Conservation (phyloP, 2,329 filamentous ascomycete species). For the Claviceps spartinae region DNA sequence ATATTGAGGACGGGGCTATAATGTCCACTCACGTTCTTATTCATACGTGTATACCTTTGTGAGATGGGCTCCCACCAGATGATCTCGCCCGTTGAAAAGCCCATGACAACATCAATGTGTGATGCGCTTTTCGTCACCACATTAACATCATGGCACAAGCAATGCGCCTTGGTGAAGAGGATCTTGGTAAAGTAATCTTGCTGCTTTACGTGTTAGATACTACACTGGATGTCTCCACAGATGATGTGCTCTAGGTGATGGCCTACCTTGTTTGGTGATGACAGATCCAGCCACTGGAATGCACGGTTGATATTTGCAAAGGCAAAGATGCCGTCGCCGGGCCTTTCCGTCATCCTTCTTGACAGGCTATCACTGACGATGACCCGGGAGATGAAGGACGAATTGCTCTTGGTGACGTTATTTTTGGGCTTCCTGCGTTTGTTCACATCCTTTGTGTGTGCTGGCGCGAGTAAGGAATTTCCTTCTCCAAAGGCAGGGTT, state of each 20-base stretch:
- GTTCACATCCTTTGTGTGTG: slow-evolving; percentile 54
- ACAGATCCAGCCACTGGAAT: slow-evolving; percentile 90
- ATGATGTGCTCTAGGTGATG: not conserved
- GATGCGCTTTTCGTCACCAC: slow-evolving; percentile 60
- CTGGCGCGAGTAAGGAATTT: slow-evolving; percentile 56
- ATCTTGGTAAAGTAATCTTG: slow-evolving; percentile 91
- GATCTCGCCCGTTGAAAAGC: slow-evolving; percentile 90
- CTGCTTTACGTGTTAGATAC: slow-evolving; percentile 27
- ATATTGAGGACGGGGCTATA: not conserved
- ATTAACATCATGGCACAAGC: slow-evolving; percentile 89
- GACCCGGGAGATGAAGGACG: slow-evolving; percentile 92
- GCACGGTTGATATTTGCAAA: slow-evolving; percentile 95
- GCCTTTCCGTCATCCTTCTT: slow-evolving; percentile 69
- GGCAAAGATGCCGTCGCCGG: slow-evolving; percentile 66
- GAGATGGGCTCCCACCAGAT: slow-evolving; percentile 98
- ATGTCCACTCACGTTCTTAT: slow-evolving; percentile 62
- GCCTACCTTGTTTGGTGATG: slow-evolving; percentile 52
- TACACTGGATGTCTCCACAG: not conserved
- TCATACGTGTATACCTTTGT: slow-evolving; percentile 87
- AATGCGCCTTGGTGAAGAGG: slow-evolving; percentile 90
- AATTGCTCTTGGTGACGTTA: slow-evolving; percentile 97
- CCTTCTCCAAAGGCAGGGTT: slow-evolving; percentile 71
- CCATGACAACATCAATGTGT: slow-evolving; percentile 87
- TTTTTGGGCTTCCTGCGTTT: slow-evolving; percentile 94
- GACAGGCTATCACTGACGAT: slow-evolving; percentile 73